Percentiles rank a stretch among this genome's conserved stretches.
Evolutionary conservation across 352 stramenopile genomes (phyloP).

Genomic region (Plasmopara viticola): DNA sequence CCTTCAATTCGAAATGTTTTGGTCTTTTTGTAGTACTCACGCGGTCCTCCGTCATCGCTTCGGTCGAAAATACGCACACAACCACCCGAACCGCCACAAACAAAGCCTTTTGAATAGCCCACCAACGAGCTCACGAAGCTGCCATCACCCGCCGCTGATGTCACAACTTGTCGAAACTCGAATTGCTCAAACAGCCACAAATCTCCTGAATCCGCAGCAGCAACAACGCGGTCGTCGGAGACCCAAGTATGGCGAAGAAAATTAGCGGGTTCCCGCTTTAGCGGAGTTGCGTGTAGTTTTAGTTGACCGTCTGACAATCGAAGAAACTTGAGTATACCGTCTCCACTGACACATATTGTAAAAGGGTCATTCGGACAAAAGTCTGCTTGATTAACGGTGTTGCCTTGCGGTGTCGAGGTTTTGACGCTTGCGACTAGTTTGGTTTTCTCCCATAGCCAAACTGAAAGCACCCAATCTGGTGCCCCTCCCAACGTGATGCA

Average conservation of each 20-base stretch:
- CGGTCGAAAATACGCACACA: slow-evolving; percentile 80
- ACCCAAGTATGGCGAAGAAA: slow-evolving; percentile 91
- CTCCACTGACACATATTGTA: slow-evolving; percentile 84
- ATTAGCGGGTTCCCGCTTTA: slow-evolving; percentile 77
- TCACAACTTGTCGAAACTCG: slow-evolving; percentile 85
- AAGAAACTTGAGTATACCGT: slow-evolving; percentile 88
- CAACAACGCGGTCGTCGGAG: slow-evolving; percentile 85
- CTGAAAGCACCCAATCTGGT: slow-evolving; percentile 87
- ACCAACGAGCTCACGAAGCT: slow-evolving; percentile 80
- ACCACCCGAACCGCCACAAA: slow-evolving; percentile 70
- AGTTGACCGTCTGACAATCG: slow-evolving; percentile 78
- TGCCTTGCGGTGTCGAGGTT: slow-evolving; percentile 55
- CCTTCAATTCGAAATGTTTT: slow-evolving; percentile 87
- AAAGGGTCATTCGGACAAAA: slow-evolving; percentile 85
- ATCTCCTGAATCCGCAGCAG: slow-evolving; percentile 83
- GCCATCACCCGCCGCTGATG: slow-evolving; percentile 57
- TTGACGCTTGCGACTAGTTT: slow-evolving; percentile 82
- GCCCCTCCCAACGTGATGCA: slow-evolving; percentile 83
- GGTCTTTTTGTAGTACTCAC: slow-evolving; percentile 88
- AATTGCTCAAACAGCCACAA: slow-evolving; percentile 91
- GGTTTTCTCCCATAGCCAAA: slow-evolving; percentile 91
- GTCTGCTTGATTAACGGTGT: slow-evolving; percentile 79
- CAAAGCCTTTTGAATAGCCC: slow-evolving; percentile 88
- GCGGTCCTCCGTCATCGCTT: slow-evolving; percentile 59
- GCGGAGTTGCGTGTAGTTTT: slow-evolving; percentile 53